Evolutionary conservation across 208 protist species (phyloP).

Genomic region (Crithidia thermophila): DNA sequence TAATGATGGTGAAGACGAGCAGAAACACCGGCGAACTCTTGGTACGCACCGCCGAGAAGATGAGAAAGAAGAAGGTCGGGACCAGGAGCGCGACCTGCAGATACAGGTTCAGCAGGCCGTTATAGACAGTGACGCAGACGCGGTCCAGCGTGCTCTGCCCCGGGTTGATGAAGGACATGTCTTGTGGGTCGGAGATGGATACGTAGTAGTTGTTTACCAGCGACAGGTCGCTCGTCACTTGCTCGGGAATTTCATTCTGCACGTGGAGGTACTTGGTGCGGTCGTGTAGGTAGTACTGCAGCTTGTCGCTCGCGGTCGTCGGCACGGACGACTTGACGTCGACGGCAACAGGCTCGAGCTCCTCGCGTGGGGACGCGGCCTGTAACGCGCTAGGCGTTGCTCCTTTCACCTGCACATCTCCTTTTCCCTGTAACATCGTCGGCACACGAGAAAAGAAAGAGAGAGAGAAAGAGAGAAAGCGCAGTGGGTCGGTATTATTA

Average conservation of each 20-base stretch:
- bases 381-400: not conserved
- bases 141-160: conserved; percentile 8
- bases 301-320: conserved; percentile 19
- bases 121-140: conserved; percentile 10
- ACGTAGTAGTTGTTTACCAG: conserved; percentile 59
- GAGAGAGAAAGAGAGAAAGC: no score
- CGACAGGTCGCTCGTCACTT: conserved; percentile 36
- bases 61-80: conserved; percentile 39
- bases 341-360: not conserved
- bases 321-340: conserved; percentile 11
- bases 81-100: conserved; percentile 36
- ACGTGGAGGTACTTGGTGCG: conserved; percentile 35
- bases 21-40: conserved; percentile 22
- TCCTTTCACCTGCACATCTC: not conserved
- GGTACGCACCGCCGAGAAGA: conserved; percentile 33
- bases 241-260: conserved; percentile 32
- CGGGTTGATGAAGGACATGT: conserved; percentile 29
- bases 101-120: conserved; percentile 34
- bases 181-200: conserved; percentile 54
- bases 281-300: conserved; percentile 32
- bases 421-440: not conserved
- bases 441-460: not conserved
- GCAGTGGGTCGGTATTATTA: no score
- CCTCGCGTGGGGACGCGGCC: not conserved
- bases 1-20: conserved; percentile 29